Percentiles rank a stretch among this genome's conserved stretches.
Evolutionary conservation across 192 early-diverging fungal species (phyloP).

Genomic region (Anaeromyces robustus): DNA sequence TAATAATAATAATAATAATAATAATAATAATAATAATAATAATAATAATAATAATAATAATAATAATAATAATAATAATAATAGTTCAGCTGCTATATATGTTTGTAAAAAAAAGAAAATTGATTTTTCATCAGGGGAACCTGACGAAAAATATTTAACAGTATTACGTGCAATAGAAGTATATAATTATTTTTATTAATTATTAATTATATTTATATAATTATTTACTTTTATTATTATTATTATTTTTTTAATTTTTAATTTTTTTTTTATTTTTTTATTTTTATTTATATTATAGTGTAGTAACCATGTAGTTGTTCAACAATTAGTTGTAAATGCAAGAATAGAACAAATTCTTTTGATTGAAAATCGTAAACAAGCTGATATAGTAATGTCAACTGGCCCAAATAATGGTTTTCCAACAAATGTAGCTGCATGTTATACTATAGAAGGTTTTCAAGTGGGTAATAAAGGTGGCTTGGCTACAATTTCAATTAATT

Average conservation of each 20-base stretch:
- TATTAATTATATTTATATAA: not conserved
- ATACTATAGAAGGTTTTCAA: constrained; percentile 36
- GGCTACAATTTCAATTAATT: not conserved
- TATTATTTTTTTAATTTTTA: too few relatives aligned
- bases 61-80: constrained; percentile 13
- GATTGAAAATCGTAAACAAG: constrained; percentile 33
- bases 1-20: too few relatives aligned
- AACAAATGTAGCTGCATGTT: constrained; percentile 40
- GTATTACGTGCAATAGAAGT: constrained; percentile 25
- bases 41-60: too few relatives aligned
- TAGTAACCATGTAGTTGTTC: constrained; percentile 52
- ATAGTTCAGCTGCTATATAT: constrained; percentile 36
- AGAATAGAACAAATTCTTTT: constrained; percentile 55
- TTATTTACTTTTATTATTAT: too few relatives aligned
- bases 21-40: too few relatives aligned
- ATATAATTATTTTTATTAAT: not conserved
- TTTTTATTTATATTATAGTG: constrained; percentile 33
- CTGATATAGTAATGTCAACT: constrained; percentile 32
- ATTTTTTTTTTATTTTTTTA: too few relatives aligned
- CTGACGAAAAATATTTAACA: constrained; percentile 33
- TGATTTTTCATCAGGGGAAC: constrained; percentile 51
- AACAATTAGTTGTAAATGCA: constrained; percentile 49
- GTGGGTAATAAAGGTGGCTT: constrained; percentile 35
- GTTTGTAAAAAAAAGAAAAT: constrained; percentile 46
- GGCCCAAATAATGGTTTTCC: constrained; percentile 26